A percentile compares a stretch with the other conserved stretches of the same genome.
These are phyloP conservation scores for Fusarium sp. DNA, from an alignment of 2,329 filamentous ascomycete genomes.

Conservation along the genomic window DNA sequence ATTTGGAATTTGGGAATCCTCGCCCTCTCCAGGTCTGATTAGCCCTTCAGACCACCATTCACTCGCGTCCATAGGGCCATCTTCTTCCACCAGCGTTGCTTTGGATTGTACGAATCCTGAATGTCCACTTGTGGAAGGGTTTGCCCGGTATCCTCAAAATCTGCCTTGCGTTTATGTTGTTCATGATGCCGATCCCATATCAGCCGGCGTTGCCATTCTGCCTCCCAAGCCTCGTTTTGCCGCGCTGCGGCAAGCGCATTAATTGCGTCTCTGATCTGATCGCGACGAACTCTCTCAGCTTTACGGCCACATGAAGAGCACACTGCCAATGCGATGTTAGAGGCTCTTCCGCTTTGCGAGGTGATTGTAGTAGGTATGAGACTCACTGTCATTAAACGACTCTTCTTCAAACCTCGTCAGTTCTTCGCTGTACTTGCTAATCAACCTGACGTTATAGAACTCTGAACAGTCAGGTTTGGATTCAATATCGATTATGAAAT, in stretches of 20 bases:
- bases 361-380: accelerated
- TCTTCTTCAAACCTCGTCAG: neutral
- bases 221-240: neutral
- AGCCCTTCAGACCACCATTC: neutral
- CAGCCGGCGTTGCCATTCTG: neutral
- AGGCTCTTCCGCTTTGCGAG: accelerated
- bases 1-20: no score
- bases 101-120: accelerated
- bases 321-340: neutral
- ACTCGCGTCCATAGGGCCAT: neutral
- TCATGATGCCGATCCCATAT: neutral
- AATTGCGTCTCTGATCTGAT: neutral
- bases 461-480: neutral
- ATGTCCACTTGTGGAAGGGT: neutral
- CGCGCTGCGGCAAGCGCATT: accelerated
- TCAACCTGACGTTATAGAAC: slow-evolving; percentile 6
- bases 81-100: neutral
- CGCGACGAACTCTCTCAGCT: neutral
- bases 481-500: neutral
- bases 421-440: neutral
- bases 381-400: neutral
- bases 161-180: neutral
- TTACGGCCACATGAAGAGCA: neutral
- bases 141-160: neutral
- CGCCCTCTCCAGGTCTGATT: no score